These are phyloP conservation scores for Phytophthora fragariae DNA, from an alignment of 352 stramenopile genomes.

Conservation along the genomic window DNA sequence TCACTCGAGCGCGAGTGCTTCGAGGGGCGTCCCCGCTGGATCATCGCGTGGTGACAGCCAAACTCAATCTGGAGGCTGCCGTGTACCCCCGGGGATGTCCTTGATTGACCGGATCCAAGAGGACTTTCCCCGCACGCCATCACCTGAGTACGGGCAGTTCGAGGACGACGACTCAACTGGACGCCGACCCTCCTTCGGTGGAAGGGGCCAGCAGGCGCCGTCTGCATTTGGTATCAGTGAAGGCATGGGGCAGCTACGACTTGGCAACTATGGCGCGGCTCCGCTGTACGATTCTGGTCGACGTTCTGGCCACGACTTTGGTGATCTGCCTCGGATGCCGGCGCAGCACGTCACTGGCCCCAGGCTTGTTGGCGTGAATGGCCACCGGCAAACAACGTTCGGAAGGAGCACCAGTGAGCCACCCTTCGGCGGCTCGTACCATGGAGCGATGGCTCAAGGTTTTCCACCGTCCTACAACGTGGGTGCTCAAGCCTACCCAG, in stretches of 20 bases:
- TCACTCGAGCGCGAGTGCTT: constrained; percentile 22
- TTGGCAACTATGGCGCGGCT: constrained; percentile 38
- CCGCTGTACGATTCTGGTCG: constrained; percentile 23
- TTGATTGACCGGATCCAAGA: constrained; percentile 84
- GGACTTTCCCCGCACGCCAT: constrained; percentile 79
- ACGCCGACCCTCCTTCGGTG: constrained; percentile 29
- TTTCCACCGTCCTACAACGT: constrained; percentile 36
- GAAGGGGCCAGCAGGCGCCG: constrained; percentile 23
- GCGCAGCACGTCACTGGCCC: constrained; percentile 17
- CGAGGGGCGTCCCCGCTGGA: constrained; percentile 13
- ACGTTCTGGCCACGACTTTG: constrained; percentile 24
- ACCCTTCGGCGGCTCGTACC: constrained; percentile 33
- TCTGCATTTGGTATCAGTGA: constrained; percentile 36
- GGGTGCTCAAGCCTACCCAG: constrained; percentile 29
- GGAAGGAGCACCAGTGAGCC: constrained; percentile 42
- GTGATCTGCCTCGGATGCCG: constrained; percentile 20
- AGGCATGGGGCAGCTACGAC: constrained; percentile 39
- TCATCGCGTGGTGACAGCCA: constrained; percentile 29
- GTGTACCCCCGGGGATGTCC: constrained; percentile 52
- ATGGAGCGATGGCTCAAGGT: constrained; percentile 34
- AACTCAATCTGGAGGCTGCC: constrained; percentile 22
- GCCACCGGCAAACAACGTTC: constrained; percentile 24
- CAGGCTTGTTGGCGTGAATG: constrained; percentile 24
- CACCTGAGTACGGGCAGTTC: constrained; percentile 60
- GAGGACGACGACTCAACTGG: constrained; percentile 20